Conservation (phyloP, 2,329 filamentous ascomycete species). For the Scopulariopsis brevicaulis region DNA sequence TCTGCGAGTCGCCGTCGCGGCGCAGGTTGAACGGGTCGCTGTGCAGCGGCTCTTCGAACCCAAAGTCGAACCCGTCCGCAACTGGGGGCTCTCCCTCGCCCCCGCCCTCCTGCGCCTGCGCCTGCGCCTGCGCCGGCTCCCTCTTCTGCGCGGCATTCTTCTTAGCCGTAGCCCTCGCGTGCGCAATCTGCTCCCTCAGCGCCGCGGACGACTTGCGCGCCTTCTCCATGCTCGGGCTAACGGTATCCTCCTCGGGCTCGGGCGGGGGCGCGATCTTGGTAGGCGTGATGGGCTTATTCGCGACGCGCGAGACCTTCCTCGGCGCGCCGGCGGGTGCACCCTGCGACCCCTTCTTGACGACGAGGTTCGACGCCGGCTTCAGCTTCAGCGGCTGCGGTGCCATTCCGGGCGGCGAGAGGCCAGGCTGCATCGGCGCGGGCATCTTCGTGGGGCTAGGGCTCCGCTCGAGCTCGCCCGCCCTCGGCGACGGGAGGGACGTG, state of each 20-base stretch:
- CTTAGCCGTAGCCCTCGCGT: conserved; percentile 63
- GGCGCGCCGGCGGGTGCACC: conserved; percentile 9
- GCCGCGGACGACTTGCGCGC: conserved; percentile 62
- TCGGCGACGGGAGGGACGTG: conserved; percentile 13
- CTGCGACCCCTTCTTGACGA: conserved; percentile 2
- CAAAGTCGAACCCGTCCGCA: conserved; percentile 25
- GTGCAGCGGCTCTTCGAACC: conserved; percentile 13
- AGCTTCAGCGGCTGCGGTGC: not conserved
- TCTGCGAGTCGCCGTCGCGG: conserved; percentile 42
- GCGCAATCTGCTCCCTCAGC: conserved; percentile 82
- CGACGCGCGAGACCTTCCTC: conserved; percentile 8
- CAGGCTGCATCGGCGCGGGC: not conserved
- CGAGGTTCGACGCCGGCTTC: not conserved
- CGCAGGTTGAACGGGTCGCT: conserved; percentile 61
- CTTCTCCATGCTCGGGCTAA: conserved; percentile 4
- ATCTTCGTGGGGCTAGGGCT: conserved; percentile 4
- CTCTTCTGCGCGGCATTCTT: not conserved
- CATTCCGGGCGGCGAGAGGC: not conserved
- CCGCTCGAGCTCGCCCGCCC: not conserved
- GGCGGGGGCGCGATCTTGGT: not conserved
- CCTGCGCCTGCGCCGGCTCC: too few relatives aligned
- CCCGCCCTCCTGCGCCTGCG: not conserved
- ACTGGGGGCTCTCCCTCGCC: not conserved
- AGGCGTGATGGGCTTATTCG: conserved; percentile 6
- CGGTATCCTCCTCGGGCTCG: conserved; percentile 1